Evolutionary conservation across 2,329 filamentous ascomycete species (phyloP), one percentile per base, ranked within the genome.

Genomic region (Helotiales sp.): DNA sequence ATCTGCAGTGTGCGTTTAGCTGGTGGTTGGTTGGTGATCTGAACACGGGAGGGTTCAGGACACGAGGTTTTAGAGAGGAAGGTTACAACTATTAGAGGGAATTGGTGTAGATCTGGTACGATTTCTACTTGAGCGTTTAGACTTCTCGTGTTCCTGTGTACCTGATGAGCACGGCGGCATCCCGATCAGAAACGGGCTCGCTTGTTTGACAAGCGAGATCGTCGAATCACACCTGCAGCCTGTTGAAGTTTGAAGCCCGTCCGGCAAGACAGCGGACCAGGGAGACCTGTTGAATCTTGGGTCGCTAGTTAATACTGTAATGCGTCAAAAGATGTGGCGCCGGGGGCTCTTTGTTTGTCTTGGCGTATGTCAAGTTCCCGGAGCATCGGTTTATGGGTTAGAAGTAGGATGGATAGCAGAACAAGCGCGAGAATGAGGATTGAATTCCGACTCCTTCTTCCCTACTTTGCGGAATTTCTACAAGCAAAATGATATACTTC

Each of bases 311-410:
- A 22, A 26, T 10, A 22, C 2, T 2, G 30, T 55, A 30, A n/a
- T 11, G 2, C 6, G 50, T 32, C 3, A 32, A 28, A 54, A 32
- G 50, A 54, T 54, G 28, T 55, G 52, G 52, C 52, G 52, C 37
- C 30, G 30, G 26, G 37, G 22, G 10, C 24, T 24, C 50, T 37
- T 24, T 40, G 10, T 24, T 57, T 22, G 54, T 24, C 32, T 57
- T 57, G 54, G 54, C 54, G 5, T 57, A 57, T 57, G 32, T 37
- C 54, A 57, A 57, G 54, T 4, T 57, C 32, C 54, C 32, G 54
- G 30, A 34, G 10, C 7, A 11, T 30, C 30, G n/a, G 28, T 15
- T 22, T 55, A 17, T n/a, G 17, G 13, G n/a, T 57, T 55, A 57
- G 54, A 40, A 11, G 3, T 2, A 37, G 20, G 20, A 13, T 34